A percentile compares a stretch with the other conserved stretches of the same genome.
These are phyloP conservation scores for Cutaneotrichosporon daszewskae DNA, from an alignment of 1,284 basidiomycete species.

Conservation along the genomic window DNA sequence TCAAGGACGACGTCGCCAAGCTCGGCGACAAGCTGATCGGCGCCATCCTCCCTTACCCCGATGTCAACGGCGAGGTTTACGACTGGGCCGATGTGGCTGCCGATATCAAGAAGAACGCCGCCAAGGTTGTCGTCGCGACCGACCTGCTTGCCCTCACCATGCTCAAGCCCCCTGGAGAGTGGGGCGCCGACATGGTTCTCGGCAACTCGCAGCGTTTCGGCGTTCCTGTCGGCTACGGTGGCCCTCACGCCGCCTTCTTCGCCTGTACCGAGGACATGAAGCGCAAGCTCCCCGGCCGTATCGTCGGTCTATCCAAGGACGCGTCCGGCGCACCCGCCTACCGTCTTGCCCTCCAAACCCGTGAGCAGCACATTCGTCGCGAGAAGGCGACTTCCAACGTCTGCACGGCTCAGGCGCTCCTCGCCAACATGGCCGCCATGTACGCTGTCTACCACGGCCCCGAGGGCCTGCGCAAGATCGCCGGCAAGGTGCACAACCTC, in stretches of 20 bases:
- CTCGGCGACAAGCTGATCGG: conserved; percentile 65
- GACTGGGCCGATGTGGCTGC: conserved; percentile 68
- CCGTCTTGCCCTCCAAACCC: conserved; percentile 87
- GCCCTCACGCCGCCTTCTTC: conserved; percentile 93
- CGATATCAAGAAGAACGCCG: conserved; percentile 68
- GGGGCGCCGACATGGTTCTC: conserved; percentile 94
- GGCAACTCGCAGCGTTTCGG: conserved; percentile 92
- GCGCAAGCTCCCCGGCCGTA: conserved; percentile 92
- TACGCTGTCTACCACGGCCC: conserved; percentile 97
- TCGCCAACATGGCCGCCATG: conserved; percentile 97
- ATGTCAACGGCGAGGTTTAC: conserved; percentile 77
- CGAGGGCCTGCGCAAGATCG: conserved; percentile 75
- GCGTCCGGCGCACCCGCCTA: conserved; percentile 79
- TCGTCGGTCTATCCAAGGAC: conserved; percentile 88
- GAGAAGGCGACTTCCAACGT: conserved; percentile 95
- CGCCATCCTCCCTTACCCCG: conserved; percentile 84
- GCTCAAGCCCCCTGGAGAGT: conserved; percentile 94
- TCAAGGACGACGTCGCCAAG: conserved; percentile 55
- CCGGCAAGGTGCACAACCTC: conserved; percentile 82
- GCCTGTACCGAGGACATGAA: conserved; percentile 88
- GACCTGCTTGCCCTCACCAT: conserved; percentile 89
- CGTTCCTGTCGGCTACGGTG: conserved; percentile 83
- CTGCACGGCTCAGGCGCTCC: conserved; percentile 81
- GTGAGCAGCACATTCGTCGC: conserved; percentile 92
- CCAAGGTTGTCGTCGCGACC: conserved; percentile 77